Conservation (phyloP, 2,329 filamentous ascomycete genomes). For the Fusarium heterosporum region DNA sequence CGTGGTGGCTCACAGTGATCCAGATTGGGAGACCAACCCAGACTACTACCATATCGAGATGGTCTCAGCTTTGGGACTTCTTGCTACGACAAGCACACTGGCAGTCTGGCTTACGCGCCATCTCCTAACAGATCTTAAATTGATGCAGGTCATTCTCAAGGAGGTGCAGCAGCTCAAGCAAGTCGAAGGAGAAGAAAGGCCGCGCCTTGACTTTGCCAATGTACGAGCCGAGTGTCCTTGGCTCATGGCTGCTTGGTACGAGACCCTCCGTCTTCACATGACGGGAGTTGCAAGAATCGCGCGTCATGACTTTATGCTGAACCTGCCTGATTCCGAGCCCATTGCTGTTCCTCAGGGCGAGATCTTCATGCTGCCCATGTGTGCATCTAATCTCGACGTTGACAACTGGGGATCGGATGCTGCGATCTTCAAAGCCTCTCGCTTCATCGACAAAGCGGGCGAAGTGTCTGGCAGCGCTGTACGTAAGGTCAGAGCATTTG, state of each 20-base stretch:
- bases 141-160: conserved; percentile 38
- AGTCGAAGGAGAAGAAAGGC: conserved; percentile 21
- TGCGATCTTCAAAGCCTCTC: conserved; percentile 42
- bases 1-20: conserved; percentile 47
- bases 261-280: conserved; percentile 50
- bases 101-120: conserved; percentile 49
- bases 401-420: conserved; percentile 48
- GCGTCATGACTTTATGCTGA: conserved; percentile 46
- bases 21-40: conserved; percentile 48
- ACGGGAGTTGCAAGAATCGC: conserved; percentile 49
- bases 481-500: conserved; percentile 49
- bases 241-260: conserved; percentile 50
- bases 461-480: conserved; percentile 36
- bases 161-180: conserved; percentile 41
- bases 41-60: conserved; percentile 51
- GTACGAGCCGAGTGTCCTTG: conserved; percentile 46
- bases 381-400: conserved; percentile 47
- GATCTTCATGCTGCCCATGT: conserved; percentile 51
- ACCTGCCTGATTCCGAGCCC: conserved; percentile 26
- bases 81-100: conserved; percentile 49
- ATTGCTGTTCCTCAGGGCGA: conserved; percentile 46
- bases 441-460: conserved; percentile 46
- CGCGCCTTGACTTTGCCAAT: conserved; percentile 40
- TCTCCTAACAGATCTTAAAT: conserved; percentile 37
- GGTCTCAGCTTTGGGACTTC: conserved; percentile 49